Evolutionary conservation across 176 grass and related monocot genomes (phyloP).

Genomic region (bread wheat (Triticum aestivum)): IWGSC_CS_RefSeq_v2.1 NC_057801.1:620050888-620051387

Average conservation of each 20-base stretch:
- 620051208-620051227: constrained; percentile 88
- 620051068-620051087: constrained; percentile 47
- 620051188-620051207: constrained; percentile 72
- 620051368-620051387: constrained; percentile 5
- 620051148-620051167: constrained; percentile 16
- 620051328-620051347: constrained; percentile 80
- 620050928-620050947: constrained; percentile 63
- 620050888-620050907: constrained; percentile 24
- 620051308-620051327: constrained; percentile 84
- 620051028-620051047: constrained; percentile 59
- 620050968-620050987: constrained; percentile 83
- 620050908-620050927: constrained; percentile 97
- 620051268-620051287: constrained; percentile 71
- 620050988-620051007: constrained; percentile 78
- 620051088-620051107: constrained; percentile 38
- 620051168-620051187: constrained; percentile 72
- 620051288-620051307: constrained; percentile 76
- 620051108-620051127: constrained; percentile 40
- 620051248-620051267: constrained; percentile 84
- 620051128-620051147: constrained; percentile 15
- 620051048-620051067: constrained; percentile 90
- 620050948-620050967: constrained; percentile 76
- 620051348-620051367: constrained; percentile 71
- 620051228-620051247: constrained; percentile 80
- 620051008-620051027: constrained; percentile 89